These are phyloP conservation scores for Rhizopus delemar DNA, from an alignment of 371 early-diverging fungal species.

Conservation along the genomic window DNA sequence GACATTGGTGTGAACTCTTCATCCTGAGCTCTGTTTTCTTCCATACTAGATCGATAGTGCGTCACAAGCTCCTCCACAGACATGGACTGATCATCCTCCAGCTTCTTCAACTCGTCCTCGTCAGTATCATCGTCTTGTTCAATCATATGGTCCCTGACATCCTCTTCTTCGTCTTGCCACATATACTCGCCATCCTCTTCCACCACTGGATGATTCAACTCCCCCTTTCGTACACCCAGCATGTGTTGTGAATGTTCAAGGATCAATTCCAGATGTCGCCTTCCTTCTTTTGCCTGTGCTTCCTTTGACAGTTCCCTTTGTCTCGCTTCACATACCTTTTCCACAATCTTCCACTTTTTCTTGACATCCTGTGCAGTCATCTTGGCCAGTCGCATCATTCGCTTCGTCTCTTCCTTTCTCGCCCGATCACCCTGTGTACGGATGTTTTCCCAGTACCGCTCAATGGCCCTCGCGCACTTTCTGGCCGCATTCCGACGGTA, in stretches of 20 bases:
- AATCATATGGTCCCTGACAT: constrained; percentile 41
- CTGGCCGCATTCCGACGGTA: constrained; percentile 52
- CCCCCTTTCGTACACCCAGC: constrained; percentile 67
- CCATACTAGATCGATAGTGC: constrained; percentile 30
- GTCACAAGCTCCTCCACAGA: constrained; percentile 62
- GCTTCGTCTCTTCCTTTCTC: constrained; percentile 54
- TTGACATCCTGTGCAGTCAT: constrained; percentile 66
- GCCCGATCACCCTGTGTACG: constrained; percentile 55
- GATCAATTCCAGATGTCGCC: constrained; percentile 66
- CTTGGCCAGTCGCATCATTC: constrained; percentile 62
- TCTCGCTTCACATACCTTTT: constrained; percentile 61
- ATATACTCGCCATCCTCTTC: constrained; percentile 33
- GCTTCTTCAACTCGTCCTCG: constrained; percentile 34
- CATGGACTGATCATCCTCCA: constrained; percentile 43
- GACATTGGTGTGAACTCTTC: constrained; percentile 14
- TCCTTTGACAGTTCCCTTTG: constrained; percentile 60
- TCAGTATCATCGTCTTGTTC: constrained; percentile 30
- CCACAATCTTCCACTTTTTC: constrained; percentile 68
- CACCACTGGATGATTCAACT: constrained; percentile 22
- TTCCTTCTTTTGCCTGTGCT: constrained; percentile 62
- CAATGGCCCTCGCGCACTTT: constrained; percentile 62
- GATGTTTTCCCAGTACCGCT: constrained; percentile 56
- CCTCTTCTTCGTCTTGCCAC: constrained; percentile 15
- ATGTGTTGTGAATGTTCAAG: constrained; percentile 74
- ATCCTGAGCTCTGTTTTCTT: constrained; percentile 4